Conservation (phyloP, 106 monocot genomes). For the Ottelia alismoides region DNA sequence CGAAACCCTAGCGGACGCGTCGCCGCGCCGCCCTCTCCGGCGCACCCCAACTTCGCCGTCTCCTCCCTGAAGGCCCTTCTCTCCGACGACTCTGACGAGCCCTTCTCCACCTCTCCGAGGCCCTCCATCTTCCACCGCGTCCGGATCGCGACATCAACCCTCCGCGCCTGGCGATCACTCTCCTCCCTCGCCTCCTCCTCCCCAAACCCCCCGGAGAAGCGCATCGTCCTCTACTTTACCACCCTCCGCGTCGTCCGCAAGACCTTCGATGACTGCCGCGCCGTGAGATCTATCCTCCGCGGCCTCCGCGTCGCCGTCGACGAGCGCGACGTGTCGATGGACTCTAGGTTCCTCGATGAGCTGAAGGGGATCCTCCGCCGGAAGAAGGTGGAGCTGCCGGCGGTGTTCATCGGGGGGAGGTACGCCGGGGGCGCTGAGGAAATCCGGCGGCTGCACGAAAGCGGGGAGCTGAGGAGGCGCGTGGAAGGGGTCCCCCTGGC, state of each 20-base stretch:
- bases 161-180: slow-evolving; percentile 4
- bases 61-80: slow-evolving; percentile 4
- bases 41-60: slow-evolving; percentile 3
- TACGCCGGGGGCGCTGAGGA: slow-evolving; percentile 13
- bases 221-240: slow-evolving; percentile 14
- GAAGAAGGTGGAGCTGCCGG: slow-evolving; percentile 2
- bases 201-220: background rate
- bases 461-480: slow-evolving; percentile 7
- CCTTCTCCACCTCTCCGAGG: background rate
- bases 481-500: slow-evolving; percentile 1
- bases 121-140: slow-evolving; percentile 14
- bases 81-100: background rate
- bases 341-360: slow-evolving; percentile 8
- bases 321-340: slow-evolving; percentile 15
- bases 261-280: slow-evolving; percentile 15
- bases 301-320: slow-evolving; percentile 11
- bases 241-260: slow-evolving; percentile 13
- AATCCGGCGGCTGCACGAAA: slow-evolving; percentile 6
- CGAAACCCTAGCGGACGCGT: background rate
- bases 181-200: background rate
- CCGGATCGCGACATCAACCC: slow-evolving; percentile 8
- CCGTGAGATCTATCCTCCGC: slow-evolving; percentile 12
- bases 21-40: background rate
- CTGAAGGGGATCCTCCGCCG: slow-evolving; percentile 9
- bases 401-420: slow-evolving; percentile 10